Conservation (phyloP, 73 alveolate genomes). For the Uronychia setigera region DNA sequence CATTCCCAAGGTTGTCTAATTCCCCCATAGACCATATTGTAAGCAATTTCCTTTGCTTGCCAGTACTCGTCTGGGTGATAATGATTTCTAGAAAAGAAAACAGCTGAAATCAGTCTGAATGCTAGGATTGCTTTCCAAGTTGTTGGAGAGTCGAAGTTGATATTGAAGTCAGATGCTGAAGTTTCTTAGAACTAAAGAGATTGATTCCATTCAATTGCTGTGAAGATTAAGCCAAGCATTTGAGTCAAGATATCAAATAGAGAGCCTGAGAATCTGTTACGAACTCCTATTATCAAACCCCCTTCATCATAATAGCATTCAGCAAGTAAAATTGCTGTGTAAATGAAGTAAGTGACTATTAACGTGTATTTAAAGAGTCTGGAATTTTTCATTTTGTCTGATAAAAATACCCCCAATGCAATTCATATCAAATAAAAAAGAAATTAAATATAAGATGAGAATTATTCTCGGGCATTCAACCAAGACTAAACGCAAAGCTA, state of each 20-base stretch:
- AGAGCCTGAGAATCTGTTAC: not conserved
- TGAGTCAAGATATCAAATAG: not conserved
- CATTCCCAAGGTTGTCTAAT: slow-evolving; percentile 63
- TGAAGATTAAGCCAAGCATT: not conserved
- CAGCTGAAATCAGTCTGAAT: not conserved
- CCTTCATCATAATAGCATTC: not conserved
- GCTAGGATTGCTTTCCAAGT: not conserved
- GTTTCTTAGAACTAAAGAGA: no score
- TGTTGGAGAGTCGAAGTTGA: not conserved
- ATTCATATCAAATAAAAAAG: no score
- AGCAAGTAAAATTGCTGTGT: not conserved
- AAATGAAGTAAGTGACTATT: no score
- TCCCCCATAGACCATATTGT: slow-evolving; percentile 45
- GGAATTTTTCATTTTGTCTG: no score
- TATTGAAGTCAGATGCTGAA: no score
- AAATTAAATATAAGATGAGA: no score
- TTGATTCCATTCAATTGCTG: not conserved
- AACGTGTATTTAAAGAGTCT: no score
- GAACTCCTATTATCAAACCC: not conserved
- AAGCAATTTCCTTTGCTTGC: slow-evolving; percentile 44
- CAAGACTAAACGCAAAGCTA: no score
- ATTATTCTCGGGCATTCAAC: no score
- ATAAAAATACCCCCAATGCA: no score
- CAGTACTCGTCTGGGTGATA: slow-evolving; percentile 35
- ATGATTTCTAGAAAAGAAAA: slow-evolving; percentile 2